Evolutionary conservation across 371 early-diverging fungal species (phyloP), one percentile per base, ranked within the genome.

Genomic region (Mortierella sp.): DNA sequence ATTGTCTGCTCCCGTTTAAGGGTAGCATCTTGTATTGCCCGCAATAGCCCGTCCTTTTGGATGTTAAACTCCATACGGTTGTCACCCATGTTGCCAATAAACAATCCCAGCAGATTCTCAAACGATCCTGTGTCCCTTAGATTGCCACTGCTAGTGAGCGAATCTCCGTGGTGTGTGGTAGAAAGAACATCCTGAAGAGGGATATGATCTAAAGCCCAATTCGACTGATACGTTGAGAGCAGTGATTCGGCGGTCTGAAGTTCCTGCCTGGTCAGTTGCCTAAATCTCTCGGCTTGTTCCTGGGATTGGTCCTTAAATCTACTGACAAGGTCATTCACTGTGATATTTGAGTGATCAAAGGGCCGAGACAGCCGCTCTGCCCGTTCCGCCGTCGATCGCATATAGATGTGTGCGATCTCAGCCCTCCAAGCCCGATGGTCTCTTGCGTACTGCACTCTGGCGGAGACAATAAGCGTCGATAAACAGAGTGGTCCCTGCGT

Each of bases 21-120:
- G 19, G 44, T 44, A 6, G 44, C 44, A 7, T 44, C 21, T 7
- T 21, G 44, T 2, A 44, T 17, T 8, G 14, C 19, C 9, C 8
- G 8, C n/a, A 44, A 21, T 21, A 44, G 6, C 15, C 4, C 44
- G 3, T n/a, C n/a, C 17, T 50, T 31, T 3, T 50, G 51, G 31
- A 12, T 37, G 32, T 53, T 53, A 41, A 37, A 37, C 12, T 39
- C 54, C 23, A 39, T 41, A 5, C 26, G 26, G 54, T 53, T 53
- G 32, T 39, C 54, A 14, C 19, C 39, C 15, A 23, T 15, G 41
- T 53, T 53, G 37, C 41, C 39, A 12, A 39, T 24, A 15, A 53
- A 39, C 27, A 41, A 14, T 11, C 42, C n/a, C 26, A 53, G 24
- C 23, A 53, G 11, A 23, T 24, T 24, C 6, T 53, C 54, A 8